Base-by-base conservation (phyloP, 78 protist genomes). In the Monosiga brevicollis region DNA sequence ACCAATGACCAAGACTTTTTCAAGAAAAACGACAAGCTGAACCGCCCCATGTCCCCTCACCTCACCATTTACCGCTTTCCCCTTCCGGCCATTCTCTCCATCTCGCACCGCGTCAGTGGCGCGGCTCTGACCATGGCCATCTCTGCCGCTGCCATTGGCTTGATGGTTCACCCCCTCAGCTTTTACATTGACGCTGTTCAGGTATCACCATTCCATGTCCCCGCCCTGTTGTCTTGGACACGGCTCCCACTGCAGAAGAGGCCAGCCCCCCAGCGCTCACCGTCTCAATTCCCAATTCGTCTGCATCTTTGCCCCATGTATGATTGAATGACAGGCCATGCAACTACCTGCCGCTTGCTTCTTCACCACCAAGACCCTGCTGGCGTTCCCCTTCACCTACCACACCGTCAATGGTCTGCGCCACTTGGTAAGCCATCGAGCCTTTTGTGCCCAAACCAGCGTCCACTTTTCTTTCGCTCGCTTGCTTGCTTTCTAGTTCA, bases 31-130 rank as follows among this genome's bases (percentile, higher is more conserved):
- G 76, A 9, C 22, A n/a, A 3, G 49, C 73, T 84, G 29, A 38
- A 36, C 42, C 82, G 87, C 32, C 87, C 87, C 20, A 76, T 84
- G 83, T 78, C 83, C 39, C 87, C 87, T 23, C 87, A 84, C 39
- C 62, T 84, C 35, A 77, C 87, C 55, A 84, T 84, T 55, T 84
- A 84, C 78, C 1, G 22, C 26, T 82, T 76, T 22, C 84, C 76
- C 72, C 71, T 84, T 32, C 76, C 82, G 32, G 36, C 87, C 9
- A 10, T 84, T 54, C 83, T 84, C 38, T 84, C 87, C 49, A 84
- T 84, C 20, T 40, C 82, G 42, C 87, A 84, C 81, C 87, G 87
- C 39, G 71, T 10, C 43, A 70, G 73, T 22, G 87, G 87, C 35
- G 81, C 36, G 24, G 81, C 41, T 9, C 10, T 73, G 76, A 34